phyloP scores from a whole-genome alignment of 2,329 filamentous ascomycete species.

The Monosporascus sp. region DNA sequence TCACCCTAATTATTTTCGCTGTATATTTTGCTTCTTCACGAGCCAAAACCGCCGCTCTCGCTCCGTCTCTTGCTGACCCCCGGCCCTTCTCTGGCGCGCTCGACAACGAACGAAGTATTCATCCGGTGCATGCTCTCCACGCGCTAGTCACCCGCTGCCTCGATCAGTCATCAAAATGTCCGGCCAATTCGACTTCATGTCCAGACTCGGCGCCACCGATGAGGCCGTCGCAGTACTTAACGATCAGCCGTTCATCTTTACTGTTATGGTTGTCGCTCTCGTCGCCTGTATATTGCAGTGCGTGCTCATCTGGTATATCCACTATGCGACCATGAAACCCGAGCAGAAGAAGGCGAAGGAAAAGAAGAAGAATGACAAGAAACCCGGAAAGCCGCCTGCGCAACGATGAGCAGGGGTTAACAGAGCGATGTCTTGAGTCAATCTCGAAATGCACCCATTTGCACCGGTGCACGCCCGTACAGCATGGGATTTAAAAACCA shows the following conservation, averaged over 20 bases:
- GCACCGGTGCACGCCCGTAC: background rate
- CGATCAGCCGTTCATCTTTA: slow-evolving; percentile 56
- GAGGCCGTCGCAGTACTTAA: slow-evolving; percentile 55
- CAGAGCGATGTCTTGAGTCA: background rate
- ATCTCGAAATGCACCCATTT: background rate
- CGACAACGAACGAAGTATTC: background rate
- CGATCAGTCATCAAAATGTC: slow-evolving; percentile 22
- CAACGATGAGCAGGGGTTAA: slow-evolving; percentile 13
- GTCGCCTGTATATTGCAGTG: slow-evolving; percentile 41
- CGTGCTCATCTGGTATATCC: slow-evolving; percentile 51
- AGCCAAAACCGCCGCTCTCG: too few species aligned
- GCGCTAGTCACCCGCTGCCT: background rate
- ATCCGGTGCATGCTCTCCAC: background rate
- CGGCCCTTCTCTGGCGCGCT: too few species aligned
- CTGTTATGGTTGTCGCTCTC: slow-evolving; percentile 49
- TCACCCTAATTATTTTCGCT: slow-evolving; percentile 12
- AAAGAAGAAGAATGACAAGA: slow-evolving; percentile 30
- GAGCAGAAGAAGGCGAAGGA: slow-evolving; percentile 53
- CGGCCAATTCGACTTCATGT: slow-evolving; percentile 53
- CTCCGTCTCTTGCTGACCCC: too few species aligned
- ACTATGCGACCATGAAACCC: slow-evolving; percentile 55
- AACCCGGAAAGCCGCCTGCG: slow-evolving; percentile 24
- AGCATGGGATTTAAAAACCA: background rate
- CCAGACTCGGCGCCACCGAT: slow-evolving; percentile 50
- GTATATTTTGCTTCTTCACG: slow-evolving; percentile 1